Percentiles rank a stretch among this genome's conserved stretches.
Evolutionary conservation across 345 rosid species (phyloP).

Genomic region (Mallotus nudiflorus): DNA sequence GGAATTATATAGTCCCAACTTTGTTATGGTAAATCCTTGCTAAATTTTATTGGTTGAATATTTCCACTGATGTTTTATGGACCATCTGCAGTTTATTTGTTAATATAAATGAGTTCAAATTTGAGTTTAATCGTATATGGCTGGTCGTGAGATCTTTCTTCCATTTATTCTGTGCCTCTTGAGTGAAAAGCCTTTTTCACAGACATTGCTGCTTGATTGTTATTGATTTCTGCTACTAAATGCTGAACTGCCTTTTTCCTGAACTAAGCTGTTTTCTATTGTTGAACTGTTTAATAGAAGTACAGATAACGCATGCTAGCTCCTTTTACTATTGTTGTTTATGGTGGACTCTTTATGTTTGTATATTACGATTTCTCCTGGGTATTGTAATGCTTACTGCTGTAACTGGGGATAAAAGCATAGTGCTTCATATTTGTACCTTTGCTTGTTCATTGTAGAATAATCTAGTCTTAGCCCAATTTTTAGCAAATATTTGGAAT

Average conservation of each 20-base stretch:
- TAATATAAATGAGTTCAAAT: background rate
- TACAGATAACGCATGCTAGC: background rate
- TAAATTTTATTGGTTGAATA: background rate
- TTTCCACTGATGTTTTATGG: slow-evolving; percentile 4
- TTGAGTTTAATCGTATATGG: background rate
- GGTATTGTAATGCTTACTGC: background rate
- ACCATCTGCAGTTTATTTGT: slow-evolving; percentile 6
- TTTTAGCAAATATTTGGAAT: background rate
- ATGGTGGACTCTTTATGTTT: background rate
- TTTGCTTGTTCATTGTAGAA: background rate
- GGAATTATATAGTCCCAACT: slow-evolving; percentile 6
- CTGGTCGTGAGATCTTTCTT: background rate
- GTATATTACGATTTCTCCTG: background rate
- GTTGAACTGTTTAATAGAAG: background rate
- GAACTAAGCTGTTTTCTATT: background rate
- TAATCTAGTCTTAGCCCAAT: background rate
- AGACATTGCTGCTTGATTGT: background rate
- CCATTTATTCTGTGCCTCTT: background rate
- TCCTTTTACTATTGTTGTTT: background rate
- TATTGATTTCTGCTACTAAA: background rate
- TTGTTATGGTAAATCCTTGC: background rate
- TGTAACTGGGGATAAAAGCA: background rate
- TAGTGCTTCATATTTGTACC: background rate
- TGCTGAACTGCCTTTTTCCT: background rate
- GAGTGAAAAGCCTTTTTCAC: background rate